Evolutionary conservation across 208 protist genomes (phyloP).

Genomic region (Trypanosomatidae sp.): DNA sequence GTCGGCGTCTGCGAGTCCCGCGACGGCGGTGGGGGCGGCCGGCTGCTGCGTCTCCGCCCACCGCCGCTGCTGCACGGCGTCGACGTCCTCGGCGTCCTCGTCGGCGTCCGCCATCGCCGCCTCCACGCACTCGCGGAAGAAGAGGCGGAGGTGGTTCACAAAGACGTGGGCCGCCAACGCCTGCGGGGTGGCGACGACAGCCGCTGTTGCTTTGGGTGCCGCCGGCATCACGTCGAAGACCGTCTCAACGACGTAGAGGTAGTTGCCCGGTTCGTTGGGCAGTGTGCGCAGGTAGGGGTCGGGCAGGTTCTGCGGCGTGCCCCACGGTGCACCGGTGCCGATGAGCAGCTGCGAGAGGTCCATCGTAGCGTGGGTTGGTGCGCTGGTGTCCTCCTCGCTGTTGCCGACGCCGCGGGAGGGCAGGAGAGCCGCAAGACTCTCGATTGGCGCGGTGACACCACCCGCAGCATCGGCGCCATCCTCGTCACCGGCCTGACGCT

Average conservation of each 20-base stretch:
- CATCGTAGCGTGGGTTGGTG: background rate
- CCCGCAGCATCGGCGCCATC: background rate
- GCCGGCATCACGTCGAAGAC: slow-evolving; percentile 37
- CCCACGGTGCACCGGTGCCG: slow-evolving; percentile 65
- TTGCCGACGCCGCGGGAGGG: background rate
- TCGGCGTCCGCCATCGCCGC: slow-evolving; percentile 1
- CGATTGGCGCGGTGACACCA: background rate
- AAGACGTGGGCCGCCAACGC: slow-evolving; percentile 26
- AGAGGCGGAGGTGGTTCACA: slow-evolving; percentile 50
- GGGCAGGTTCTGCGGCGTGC: slow-evolving; percentile 73
- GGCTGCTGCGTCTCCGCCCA: slow-evolving; percentile 14
- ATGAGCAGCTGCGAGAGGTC: slow-evolving; percentile 60
- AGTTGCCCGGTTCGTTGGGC: slow-evolving; percentile 84
- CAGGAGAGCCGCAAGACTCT: slow-evolving; percentile 14
- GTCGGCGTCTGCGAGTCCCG: slow-evolving; percentile 1
- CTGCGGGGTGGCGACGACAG: background rate
- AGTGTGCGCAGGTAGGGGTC: slow-evolving; percentile 62
- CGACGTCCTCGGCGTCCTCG: background rate
- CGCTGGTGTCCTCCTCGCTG: too few relatives aligned
- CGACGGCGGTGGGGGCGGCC: slow-evolving; percentile 10
- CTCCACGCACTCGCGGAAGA: slow-evolving; percentile 28
- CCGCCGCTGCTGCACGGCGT: slow-evolving; percentile 1
- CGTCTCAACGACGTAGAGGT: slow-evolving; percentile 46
- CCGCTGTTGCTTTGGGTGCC: background rate
- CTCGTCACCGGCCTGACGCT: background rate